phyloP scores from a whole-genome alignment of 2,329 filamentous ascomycete species.

The Ambrosiella beaveri region DNA sequence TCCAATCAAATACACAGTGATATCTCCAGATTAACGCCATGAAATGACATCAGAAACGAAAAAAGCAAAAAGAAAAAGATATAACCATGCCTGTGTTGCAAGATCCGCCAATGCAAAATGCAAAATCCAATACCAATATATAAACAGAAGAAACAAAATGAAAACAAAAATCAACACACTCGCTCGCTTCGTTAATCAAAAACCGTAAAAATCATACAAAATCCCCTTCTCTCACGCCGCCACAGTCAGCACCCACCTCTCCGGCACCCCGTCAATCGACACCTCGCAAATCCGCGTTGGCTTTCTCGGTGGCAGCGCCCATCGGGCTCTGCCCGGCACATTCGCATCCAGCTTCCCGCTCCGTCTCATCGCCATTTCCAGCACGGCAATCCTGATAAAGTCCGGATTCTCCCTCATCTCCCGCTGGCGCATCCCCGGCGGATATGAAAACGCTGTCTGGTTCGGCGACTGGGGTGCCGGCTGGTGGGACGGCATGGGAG shows the following conservation, averaged over 20 bases:
- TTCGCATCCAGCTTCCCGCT: constrained; percentile 48
- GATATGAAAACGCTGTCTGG: constrained; percentile 21
- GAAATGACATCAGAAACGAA: background rate
- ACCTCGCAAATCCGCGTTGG: constrained; percentile 37
- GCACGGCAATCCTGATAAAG: constrained; percentile 52
- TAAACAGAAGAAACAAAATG: background rate
- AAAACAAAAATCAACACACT: background rate
- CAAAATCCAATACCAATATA: background rate
- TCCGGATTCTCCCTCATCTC: constrained; percentile 55
- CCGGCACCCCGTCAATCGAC: constrained; percentile 39
- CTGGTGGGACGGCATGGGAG: constrained; percentile 16
- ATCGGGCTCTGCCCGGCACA: constrained; percentile 48
- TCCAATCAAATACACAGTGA: background rate
- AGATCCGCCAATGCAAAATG: background rate
- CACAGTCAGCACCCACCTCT: constrained; percentile 31
- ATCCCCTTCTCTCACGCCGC: background rate
- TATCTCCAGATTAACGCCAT: too few relatives aligned
- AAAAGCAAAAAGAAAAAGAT: background rate
- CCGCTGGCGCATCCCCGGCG: constrained; percentile 39
- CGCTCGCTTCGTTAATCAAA: background rate
- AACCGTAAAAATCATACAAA: background rate
- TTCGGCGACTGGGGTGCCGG: constrained; percentile 20
- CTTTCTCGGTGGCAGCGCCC: constrained; percentile 50
- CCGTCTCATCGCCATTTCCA: constrained; percentile 56
- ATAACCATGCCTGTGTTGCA: background rate